Percentiles rank a stretch among this genome's conserved stretches.
Evolutionary conservation across 148 eudicot species (phyloP).

Genomic region (Polygonum maritimum): DNA sequence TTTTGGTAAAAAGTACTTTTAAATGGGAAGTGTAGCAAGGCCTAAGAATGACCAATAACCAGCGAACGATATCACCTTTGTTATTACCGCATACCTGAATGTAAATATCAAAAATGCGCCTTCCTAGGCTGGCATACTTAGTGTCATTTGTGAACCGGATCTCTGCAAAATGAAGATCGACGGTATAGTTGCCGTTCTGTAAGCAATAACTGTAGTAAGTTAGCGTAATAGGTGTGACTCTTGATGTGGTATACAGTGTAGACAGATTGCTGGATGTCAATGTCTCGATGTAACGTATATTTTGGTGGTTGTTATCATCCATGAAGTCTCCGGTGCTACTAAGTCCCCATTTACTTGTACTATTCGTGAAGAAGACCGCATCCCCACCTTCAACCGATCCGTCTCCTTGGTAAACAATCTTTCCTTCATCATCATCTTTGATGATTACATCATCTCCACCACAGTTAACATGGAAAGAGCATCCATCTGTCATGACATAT

Average conservation of each 20-base stretch:
- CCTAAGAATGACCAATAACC: background rate
- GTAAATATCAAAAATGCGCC: constrained; percentile 63
- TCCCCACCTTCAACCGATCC: constrained; percentile 38
- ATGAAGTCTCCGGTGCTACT: constrained; percentile 73
- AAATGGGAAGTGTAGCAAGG: too few species aligned
- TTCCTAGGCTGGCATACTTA: constrained; percentile 55
- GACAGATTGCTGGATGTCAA: constrained; percentile 15
- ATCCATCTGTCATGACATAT: constrained; percentile 39
- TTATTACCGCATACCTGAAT: constrained; percentile 46
- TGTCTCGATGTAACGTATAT: constrained; percentile 13
- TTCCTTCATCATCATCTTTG: constrained; percentile 21
- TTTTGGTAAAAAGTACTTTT: too few species aligned
- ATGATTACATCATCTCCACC: constrained; percentile 48
- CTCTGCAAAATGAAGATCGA: constrained; percentile 68
- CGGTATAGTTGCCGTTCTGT: constrained; percentile 53
- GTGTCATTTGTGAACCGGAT: constrained; percentile 42
- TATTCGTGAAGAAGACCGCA: constrained; percentile 29
- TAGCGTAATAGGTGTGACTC: constrained; percentile 52
- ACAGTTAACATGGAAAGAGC: constrained; percentile 59
- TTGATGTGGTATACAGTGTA: constrained; percentile 32
- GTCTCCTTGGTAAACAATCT: constrained; percentile 57
- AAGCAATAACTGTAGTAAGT: constrained; percentile 67
- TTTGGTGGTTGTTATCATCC: constrained; percentile 34
- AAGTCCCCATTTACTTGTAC: constrained; percentile 45
- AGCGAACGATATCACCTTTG: background rate